Base-by-base conservation (phyloP, 2,329 filamentous ascomycete species). In the Ambrosiella xylebori region DNA sequence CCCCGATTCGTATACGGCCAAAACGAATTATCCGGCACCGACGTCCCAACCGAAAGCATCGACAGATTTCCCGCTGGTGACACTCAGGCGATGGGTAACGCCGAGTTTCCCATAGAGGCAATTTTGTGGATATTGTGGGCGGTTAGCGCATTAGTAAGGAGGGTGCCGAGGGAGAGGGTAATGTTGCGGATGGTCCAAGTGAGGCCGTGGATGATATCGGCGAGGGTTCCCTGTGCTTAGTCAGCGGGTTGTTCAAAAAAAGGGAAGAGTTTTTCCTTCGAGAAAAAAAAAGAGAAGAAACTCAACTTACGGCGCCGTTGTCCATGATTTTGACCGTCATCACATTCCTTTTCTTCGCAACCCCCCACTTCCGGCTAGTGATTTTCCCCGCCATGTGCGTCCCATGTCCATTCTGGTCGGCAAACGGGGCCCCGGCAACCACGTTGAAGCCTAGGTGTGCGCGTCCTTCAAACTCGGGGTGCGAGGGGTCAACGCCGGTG, bases 311-410 rank as follows among this genome's bases (percentile, higher is more conserved):
- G 7, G 56, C 44, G 4, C 38, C 51, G 36, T 64, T 65, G 49
- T 68, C 66, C 55, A 76, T 71, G 37, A 76, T 72, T 67, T 76
- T 76, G 60, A 75, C 71, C 19, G 70, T 70, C n/a, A 75, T 63
- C 6, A 77, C 61, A 19, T 66, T 69, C 6, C 70, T 67, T 63
- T 70, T 69, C 66, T 75, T 76, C 11, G 74, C 70, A 36, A 66
- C 65, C 13, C 56, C 56, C 35, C 55, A 61, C 12, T 44, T 50
- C n/a, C 36, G n/a, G 13, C 49, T 47, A 9, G 41, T 54, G 35
- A 61, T 58, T 9, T 56, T 61, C 6, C 59, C 59, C 7, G 69
- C 64, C 19, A 69, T 66, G 47, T 71, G 68, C 11, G 73, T 74
- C 47, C 72, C 73, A 63, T 75, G 73, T 40, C 73, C 72, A 59